A percentile compares a stretch with the other conserved stretches of the same genome.
Conservation (phyloP, 345 rosid species). For the sweet orange (Citrus sinensis) region DVS_A1.0 CM039162.1:30178001-30178500, state of each 20-base stretch:
- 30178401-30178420: not conserved
- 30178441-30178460: slow-evolving; percentile 8
- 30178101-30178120: slow-evolving; percentile 54
- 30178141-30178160: slow-evolving; percentile 38
- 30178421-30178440: slow-evolving; percentile 3
- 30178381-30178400: not conserved
- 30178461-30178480: slow-evolving; percentile 69
- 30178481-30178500: slow-evolving; percentile 67
- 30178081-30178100: slow-evolving; percentile 84
- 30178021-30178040: slow-evolving; percentile 29
- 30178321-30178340: not conserved
- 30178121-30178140: slow-evolving; percentile 41
- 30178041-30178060: slow-evolving; percentile 31
- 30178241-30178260: slow-evolving; percentile 53
- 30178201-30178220: slow-evolving; percentile 59
- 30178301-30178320: not conserved
- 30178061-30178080: slow-evolving; percentile 45
- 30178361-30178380: no score
- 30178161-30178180: slow-evolving; percentile 57
- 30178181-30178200: slow-evolving; percentile 81
- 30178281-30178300: not conserved
- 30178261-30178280: not conserved
- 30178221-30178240: slow-evolving; percentile 59
- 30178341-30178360: not conserved
- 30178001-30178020: slow-evolving; percentile 40